These are phyloP conservation scores for Rubia tinctorum DNA, from an alignment of 305 asterid species.

Conservation along the genomic window DNA sequence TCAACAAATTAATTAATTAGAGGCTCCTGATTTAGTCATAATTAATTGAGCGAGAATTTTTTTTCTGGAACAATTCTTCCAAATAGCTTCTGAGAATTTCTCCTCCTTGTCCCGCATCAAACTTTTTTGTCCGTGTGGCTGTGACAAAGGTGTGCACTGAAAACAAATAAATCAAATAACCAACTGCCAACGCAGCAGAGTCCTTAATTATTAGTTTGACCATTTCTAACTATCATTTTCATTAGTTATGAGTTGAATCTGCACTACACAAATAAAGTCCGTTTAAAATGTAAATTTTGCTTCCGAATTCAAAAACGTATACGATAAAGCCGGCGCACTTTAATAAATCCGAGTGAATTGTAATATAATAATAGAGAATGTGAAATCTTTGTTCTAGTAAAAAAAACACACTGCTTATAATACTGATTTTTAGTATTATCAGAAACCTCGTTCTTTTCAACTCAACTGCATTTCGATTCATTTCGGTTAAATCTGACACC, in stretches of 20 bases:
- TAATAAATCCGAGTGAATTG: no score
- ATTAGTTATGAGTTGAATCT: background rate
- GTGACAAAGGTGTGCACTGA: background rate
- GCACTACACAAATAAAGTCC: background rate
- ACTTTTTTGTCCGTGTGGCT: background rate
- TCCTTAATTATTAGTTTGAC: background rate
- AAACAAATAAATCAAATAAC: background rate
- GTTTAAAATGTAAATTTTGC: no score
- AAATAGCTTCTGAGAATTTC: conserved; percentile 1
- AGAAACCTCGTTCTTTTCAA: no score
- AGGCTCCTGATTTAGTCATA: background rate
- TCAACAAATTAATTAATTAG: background rate
- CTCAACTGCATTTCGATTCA: no score
- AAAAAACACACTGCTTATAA: no score
- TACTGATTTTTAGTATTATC: no score
- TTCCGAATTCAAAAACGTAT: no score
- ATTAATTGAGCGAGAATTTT: background rate
- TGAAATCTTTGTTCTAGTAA: no score
- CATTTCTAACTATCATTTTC: conserved; percentile 3
- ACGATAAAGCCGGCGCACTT: no score
- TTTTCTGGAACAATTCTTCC: background rate
- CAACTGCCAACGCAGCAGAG: background rate
- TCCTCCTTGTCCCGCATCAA: conserved; percentile 1
- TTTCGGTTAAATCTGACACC: no score
- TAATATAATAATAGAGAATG: background rate